Evolutionary conservation across 768 basidiomycete genomes (phyloP), one percentile per base, ranked within the genome.

Genomic region (Hericium rajendrae): DNA sequence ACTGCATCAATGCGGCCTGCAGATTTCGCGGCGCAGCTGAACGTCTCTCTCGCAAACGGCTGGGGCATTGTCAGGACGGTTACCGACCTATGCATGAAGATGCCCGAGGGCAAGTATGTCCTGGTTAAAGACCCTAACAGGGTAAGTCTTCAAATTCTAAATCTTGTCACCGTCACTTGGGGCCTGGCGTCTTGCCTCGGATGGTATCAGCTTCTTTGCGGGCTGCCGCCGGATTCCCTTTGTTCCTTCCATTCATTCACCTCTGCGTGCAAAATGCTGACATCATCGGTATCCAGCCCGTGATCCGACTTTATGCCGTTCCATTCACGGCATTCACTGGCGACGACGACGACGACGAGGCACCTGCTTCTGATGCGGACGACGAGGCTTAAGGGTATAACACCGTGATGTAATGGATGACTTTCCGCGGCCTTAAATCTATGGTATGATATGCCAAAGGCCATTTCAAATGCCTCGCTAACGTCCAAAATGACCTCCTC

Each of bases 1-100:
- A 91, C 94, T 1, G 89, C 93, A 24, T 94, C 93, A 18, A 85
- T 94, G 81, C 91, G 95, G 54, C 95, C 97, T 5, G 79, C 82
- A 18, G 97, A 98, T 61, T 98, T 98, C 66, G 94, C 97, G 9
- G 79, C 76, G 6, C 97, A 98, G 72, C 87, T 98, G 62, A 97
- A 97, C 70, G 86, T 99, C 39, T 95, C 93, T 26, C 74, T 98
- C 55, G 76, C 89, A 38, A 98, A 98, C 68, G 97, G 97, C 11
- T 99, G 97, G 97, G 97, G 97, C 55, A 97, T 99, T 66, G 91
- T 98, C 37, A 81, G 97, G 59, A 95, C 91, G 12, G 86, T 99
- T 58, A 88, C 91, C 28, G 97, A 99, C 67, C 72, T 98, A 59
- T 91, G 89, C 70, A 83, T 97, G 84, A 94, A 94, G 72, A 86